phyloP scores from a whole-genome alignment of 176 grass and related monocot species.

The Triticum timopheevii region DNA sequence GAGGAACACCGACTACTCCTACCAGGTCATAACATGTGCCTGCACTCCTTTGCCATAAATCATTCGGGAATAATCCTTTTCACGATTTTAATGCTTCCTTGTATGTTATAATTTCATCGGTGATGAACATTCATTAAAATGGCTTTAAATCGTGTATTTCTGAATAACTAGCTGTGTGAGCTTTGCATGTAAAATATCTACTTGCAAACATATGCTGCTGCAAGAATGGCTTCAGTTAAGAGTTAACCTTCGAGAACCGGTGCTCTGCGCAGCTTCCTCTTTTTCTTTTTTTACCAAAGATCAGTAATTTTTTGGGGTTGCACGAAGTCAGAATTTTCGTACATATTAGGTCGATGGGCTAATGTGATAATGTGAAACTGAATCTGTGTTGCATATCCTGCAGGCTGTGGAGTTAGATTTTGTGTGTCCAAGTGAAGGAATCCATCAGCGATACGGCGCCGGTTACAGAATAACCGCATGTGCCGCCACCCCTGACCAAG shows the following conservation, averaged over 20 bases:
- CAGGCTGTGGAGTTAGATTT: constrained; percentile 86
- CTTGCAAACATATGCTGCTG: background rate
- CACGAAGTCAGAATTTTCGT: background rate
- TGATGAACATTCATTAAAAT: too few species aligned
- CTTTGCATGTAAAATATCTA: background rate
- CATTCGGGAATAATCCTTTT: background rate
- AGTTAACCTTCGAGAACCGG: background rate
- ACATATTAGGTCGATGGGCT: background rate
- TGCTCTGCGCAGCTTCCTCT: background rate
- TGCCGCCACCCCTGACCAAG: constrained; percentile 68
- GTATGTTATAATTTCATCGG: too few species aligned
- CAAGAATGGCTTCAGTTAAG: background rate
- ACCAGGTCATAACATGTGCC: constrained; percentile 48
- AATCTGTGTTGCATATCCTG: constrained; percentile 19
- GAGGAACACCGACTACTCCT: constrained; percentile 54
- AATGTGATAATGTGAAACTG: background rate
- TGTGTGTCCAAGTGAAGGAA: constrained; percentile 78
- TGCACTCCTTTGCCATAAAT: background rate
- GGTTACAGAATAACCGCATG: constrained; percentile 74
- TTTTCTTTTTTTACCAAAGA: too few species aligned
- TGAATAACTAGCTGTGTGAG: background rate
- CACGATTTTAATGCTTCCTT: too few species aligned
- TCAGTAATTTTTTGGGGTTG: background rate
- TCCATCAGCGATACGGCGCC: constrained; percentile 61
- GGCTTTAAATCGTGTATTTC: too few species aligned